Evolutionary conservation across 805 yeast genomes (phyloP), one percentile per base, ranked within the genome.

Genomic region (Wickerhamiella vanderwaltii): DNA sequence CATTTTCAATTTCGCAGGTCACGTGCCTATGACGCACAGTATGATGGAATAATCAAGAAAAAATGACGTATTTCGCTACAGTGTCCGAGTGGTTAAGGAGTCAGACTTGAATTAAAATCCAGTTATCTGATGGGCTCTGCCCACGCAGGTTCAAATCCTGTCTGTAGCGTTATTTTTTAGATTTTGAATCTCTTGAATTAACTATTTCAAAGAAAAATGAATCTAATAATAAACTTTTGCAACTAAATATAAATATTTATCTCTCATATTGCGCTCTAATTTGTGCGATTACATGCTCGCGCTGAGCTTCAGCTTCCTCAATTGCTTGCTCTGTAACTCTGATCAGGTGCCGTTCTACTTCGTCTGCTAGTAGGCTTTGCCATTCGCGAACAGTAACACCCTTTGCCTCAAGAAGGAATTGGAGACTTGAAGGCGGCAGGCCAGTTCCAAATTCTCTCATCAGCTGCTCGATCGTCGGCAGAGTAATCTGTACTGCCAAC

Each of bases 41-140:
- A 11, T 23, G 9, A 7, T 11, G 26, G 11, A 7, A 23, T 11
- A 7, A 23, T 11, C 11, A 23, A 7, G 26, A 7, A 7, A 7
- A 23, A 23, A 7, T 11, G 26, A 23, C 26, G 9, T 11, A 23
- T 23, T 23, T 11, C 26, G 36, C 26, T 61, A 61, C 59, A 51
- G 58, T 61, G 64, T 58, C 65, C 65, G 64, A 61, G 65, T 59
- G 65, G 65, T 61, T 61, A 61, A 61, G 65, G 65, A 58, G 65
- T 56, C 57, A 58, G 65, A 61, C 65, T 61, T 61, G 65, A 61
- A 61, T 59, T 30, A 28, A 17, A 39, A 26, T 41, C 45, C 36
- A 45, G 57, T 40, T 49, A 59, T 59, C 63, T 52, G 54, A 55
- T 59, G 63, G 62, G 61, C 59, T 55, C 46, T 53, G 59, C 61